Evolutionary conservation across 441 rosid species (phyloP).

Genomic region (California macrophylla): DNA sequence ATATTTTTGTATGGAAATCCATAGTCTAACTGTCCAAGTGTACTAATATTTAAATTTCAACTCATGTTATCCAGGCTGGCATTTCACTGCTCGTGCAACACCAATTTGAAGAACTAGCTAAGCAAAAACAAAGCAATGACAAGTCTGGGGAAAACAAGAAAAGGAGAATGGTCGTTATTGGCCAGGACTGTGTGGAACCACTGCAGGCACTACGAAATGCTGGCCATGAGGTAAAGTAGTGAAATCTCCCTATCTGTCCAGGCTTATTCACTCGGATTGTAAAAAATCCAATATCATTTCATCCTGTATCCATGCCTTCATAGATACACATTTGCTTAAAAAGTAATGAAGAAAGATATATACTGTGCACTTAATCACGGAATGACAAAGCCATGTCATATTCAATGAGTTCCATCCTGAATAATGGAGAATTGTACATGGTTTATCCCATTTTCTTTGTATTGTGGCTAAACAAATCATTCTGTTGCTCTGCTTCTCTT

Average conservation of each 20-base stretch:
- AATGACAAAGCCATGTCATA: background rate
- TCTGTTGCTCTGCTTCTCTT: background rate
- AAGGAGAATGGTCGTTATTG: constrained; percentile 63
- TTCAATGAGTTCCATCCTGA: background rate
- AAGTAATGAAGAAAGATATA: background rate
- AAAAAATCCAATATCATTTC: background rate
- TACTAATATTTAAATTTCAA: background rate
- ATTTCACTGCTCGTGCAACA: constrained; percentile 59
- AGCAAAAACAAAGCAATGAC: constrained; percentile 28
- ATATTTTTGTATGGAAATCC: background rate
- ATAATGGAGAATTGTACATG: background rate
- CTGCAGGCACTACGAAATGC: constrained; percentile 74
- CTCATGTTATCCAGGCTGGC: constrained; percentile 48
- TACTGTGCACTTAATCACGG: constrained; percentile 1
- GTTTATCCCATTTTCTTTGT: background rate
- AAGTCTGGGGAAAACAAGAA: constrained; percentile 34
- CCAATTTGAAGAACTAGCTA: constrained; percentile 62
- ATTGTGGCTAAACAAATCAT: background rate
- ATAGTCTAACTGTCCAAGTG: background rate
- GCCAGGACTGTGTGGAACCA: constrained; percentile 81
- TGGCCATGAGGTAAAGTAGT: constrained; percentile 50
- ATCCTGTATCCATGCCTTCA: background rate
- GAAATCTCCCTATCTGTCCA: background rate
- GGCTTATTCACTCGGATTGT: background rate
- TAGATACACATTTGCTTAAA: background rate